Conservation (phyloP, 352 stramenopile species). For the Globisporangium viniferum region DNA sequence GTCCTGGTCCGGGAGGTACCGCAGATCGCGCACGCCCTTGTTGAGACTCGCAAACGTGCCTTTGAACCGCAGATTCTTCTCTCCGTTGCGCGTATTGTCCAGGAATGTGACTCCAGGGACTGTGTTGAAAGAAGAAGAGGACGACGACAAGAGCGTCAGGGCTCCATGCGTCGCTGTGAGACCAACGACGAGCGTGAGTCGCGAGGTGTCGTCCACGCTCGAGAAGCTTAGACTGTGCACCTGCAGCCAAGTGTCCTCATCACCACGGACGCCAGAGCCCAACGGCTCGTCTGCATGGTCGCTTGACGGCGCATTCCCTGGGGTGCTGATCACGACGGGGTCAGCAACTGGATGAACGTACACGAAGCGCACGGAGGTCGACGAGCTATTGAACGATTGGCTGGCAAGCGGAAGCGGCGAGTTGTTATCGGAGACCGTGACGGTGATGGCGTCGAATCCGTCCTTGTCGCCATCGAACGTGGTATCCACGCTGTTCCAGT, state of each 20-base stretch:
- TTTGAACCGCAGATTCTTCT: slow-evolving; percentile 19
- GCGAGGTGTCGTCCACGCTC: slow-evolving; percentile 42
- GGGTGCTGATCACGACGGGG: slow-evolving; percentile 24
- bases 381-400: slow-evolving; percentile 32
- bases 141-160: slow-evolving; percentile 11
- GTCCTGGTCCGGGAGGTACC: slow-evolving; percentile 37
- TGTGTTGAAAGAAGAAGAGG: background rate
- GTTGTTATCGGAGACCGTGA: slow-evolving; percentile 33
- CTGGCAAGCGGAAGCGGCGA: background rate
- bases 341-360: slow-evolving; percentile 33
- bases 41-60: slow-evolving; percentile 55
- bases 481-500: slow-evolving; percentile 68
- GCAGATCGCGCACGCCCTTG: slow-evolving; percentile 25
- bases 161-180: slow-evolving; percentile 7
- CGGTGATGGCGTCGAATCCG: slow-evolving; percentile 43
- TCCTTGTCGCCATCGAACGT: slow-evolving; percentile 15
- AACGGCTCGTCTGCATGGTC: slow-evolving; percentile 20
- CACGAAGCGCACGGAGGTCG: slow-evolving; percentile 26
- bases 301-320: slow-evolving; percentile 29
- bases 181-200: slow-evolving; percentile 21
- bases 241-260: slow-evolving; percentile 44
- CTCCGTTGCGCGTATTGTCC: slow-evolving; percentile 13
- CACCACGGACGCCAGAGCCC: slow-evolving; percentile 29
- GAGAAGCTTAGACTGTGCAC: slow-evolving; percentile 33
- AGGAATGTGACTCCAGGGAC: slow-evolving; percentile 24